Conservation (phyloP, 2,329 filamentous ascomycete species). For the Davidsoniella neocaledoniae region DNA sequence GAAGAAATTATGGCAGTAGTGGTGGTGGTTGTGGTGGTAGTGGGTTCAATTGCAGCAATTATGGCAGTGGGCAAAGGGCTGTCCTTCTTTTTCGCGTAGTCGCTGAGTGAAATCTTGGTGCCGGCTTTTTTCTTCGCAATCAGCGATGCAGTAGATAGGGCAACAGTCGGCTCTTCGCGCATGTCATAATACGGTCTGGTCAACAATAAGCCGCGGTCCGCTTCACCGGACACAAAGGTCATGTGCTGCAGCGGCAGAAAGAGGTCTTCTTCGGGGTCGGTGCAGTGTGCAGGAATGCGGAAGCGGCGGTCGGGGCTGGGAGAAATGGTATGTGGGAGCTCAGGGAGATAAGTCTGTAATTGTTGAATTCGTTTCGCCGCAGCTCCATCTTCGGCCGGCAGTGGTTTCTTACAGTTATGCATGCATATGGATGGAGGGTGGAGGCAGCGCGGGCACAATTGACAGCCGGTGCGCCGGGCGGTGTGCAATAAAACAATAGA, state of each 20-base stretch:
- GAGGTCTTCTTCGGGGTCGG: conserved; percentile 32
- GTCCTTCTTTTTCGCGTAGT: conserved; percentile 40
- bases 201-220: conserved; percentile 39
- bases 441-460: too few relatives aligned
- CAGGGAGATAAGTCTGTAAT: conserved; percentile 35
- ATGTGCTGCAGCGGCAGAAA: conserved; percentile 36
- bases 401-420: not conserved
- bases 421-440: conserved; percentile 8
- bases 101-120: conserved; percentile 38
- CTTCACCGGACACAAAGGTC: conserved; percentile 36
- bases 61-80: not conserved
- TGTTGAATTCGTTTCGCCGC: conserved; percentile 38
- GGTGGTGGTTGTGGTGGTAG: not conserved
- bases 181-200: conserved; percentile 42
- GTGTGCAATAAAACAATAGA: not conserved
- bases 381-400: conserved; percentile 30
- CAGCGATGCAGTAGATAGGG: conserved; percentile 21
- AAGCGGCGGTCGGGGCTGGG: conserved; percentile 32
- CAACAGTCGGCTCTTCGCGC: conserved; percentile 31
- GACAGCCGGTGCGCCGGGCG: conserved; percentile 3
- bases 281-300: conserved; percentile 25
- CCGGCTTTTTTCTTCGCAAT: conserved; percentile 30
- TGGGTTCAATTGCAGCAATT: not conserved
- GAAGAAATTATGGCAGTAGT: not conserved
- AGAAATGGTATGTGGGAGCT: conserved; percentile 36